Evolutionary conservation across 805 yeast species (phyloP), one percentile per base, ranked within the genome.

Genomic region (Schwanniomyces pseudopolymorphus): DNA sequence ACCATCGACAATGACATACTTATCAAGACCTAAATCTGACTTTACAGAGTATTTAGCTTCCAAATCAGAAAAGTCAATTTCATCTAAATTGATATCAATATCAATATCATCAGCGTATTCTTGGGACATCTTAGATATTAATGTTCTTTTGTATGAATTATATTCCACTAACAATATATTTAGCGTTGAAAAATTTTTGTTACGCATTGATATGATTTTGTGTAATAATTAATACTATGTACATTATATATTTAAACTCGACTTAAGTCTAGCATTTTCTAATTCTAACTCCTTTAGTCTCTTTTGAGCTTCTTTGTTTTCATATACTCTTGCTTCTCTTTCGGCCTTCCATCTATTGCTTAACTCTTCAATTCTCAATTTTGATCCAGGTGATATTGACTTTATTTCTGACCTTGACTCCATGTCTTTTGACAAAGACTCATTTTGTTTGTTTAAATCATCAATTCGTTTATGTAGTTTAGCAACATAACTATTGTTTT

Each of bases 1-100:
- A 40, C 99, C 99, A 64, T 90, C 97, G 43, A 89, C 86, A 25
- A 92, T 87, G 47, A 92, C 82, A 61, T 81, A 90, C 59, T 80
- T 80, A 60, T 88, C 96, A 47, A 87, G 76, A 42, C 83, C 80
- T 47, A 77, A 70, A 43, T 80, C 81, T 46, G 80, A 78, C 43
- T 64, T 59, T 42, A 86, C 83, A 20, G 79, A 67, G 66, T 78
- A 89, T 68, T 88, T 75, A 47, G 78, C 83, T 66, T 92, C 97
- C 61, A 92, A 77, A 65, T 91, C 97, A 50, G 89, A 72, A 71
- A 88, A 90, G 64, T 86, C 92, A 57, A 87, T 71, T 54, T 84
- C 84, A 42, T 71, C 75, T 42, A 71, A 55, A 35, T 58, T 58
- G 58, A 72, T 59, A 54, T 73, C 70, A 49, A 63, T 62, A 50